These are phyloP conservation scores for Hyphopichia homilentoma DNA, from an alignment of 805 yeast genomes.

Conservation along the genomic window DNA sequence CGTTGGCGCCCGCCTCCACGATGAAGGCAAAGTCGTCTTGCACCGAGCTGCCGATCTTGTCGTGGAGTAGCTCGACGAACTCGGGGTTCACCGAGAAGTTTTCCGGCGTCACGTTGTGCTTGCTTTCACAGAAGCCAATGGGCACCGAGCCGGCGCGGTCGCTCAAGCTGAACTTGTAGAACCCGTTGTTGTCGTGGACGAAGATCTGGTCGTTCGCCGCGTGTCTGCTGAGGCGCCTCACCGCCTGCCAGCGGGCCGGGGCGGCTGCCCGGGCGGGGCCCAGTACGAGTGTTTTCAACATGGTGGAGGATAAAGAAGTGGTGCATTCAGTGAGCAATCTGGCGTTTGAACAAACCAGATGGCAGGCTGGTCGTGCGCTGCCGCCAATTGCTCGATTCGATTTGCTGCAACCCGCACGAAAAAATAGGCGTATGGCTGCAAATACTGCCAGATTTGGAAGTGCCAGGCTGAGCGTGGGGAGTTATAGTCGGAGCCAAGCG, in stretches of 20 bases:
- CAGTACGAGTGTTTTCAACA: too few species aligned
- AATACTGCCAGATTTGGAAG: too few species aligned
- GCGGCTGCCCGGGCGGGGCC: too few species aligned
- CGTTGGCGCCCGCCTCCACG: constrained; percentile 53
- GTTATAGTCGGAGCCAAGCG: too few species aligned
- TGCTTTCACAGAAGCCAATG: constrained; percentile 13
- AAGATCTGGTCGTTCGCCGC: constrained; percentile 14
- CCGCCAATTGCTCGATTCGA: too few species aligned
- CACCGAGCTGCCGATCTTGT: constrained; percentile 17
- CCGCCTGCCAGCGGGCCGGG: background rate
- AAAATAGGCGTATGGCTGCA: too few species aligned
- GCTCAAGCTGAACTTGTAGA: constrained; percentile 16
- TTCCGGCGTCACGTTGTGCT: constrained; percentile 13
- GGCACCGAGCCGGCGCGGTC: constrained; percentile 17
- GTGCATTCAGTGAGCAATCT: too few species aligned
- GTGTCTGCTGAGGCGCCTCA: constrained; percentile 8
- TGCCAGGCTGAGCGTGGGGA: too few species aligned
- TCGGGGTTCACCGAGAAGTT: constrained; percentile 21
- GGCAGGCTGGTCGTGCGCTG: too few species aligned
- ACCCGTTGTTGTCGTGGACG: constrained; percentile 9
- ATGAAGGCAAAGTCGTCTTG: constrained; percentile 49
- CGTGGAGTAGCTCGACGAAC: constrained; percentile 26
- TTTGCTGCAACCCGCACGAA: too few species aligned
- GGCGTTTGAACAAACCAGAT: too few species aligned
- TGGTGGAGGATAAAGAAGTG: too few species aligned